phyloP scores from a whole-genome alignment of 805 yeast genomes.

The Yarrowia sp. region DNA sequence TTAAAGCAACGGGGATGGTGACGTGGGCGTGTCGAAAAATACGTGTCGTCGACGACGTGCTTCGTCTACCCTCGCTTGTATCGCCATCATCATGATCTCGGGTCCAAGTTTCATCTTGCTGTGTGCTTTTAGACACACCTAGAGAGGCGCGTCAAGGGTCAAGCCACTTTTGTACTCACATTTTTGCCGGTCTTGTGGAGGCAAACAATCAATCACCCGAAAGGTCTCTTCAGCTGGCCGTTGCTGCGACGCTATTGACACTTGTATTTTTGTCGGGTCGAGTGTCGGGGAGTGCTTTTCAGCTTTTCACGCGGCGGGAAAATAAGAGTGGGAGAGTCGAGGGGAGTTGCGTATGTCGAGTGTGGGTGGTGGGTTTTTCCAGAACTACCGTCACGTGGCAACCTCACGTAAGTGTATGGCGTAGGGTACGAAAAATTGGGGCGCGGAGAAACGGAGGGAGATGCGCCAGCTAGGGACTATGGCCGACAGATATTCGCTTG shows the following conservation, averaged over 20 bases:
- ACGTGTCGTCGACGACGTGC: constrained; percentile 2
- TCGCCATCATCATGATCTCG: background rate
- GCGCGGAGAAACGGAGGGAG: background rate
- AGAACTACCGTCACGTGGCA: constrained; percentile 14
- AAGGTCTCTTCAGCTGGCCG: constrained; percentile 26
- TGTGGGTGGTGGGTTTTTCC: constrained; percentile 19
- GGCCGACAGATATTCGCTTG: constrained; percentile 16
- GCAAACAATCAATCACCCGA: constrained; percentile 23
- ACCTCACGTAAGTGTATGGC: background rate
- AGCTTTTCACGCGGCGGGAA: constrained; percentile 26
- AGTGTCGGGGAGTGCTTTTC: constrained; percentile 21
- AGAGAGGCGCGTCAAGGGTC: background rate
- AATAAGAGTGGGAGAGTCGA: constrained; percentile 27
- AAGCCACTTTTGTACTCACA: constrained; percentile 17
- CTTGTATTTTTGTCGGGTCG: constrained; percentile 16
- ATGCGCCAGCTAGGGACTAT: background rate
- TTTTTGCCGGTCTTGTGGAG: constrained; percentile 16
- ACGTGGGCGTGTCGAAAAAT: background rate
- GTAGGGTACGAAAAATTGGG: background rate
- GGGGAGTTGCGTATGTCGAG: constrained; percentile 21
- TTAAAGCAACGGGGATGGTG: background rate
- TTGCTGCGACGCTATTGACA: constrained; percentile 1
- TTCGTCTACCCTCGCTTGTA: no score
- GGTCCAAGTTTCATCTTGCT: background rate
- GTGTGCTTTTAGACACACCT: background rate